Evolutionary conservation across 176 grass and related monocot species (phyloP).

Genomic region (Panicum miliaceum): DNA sequence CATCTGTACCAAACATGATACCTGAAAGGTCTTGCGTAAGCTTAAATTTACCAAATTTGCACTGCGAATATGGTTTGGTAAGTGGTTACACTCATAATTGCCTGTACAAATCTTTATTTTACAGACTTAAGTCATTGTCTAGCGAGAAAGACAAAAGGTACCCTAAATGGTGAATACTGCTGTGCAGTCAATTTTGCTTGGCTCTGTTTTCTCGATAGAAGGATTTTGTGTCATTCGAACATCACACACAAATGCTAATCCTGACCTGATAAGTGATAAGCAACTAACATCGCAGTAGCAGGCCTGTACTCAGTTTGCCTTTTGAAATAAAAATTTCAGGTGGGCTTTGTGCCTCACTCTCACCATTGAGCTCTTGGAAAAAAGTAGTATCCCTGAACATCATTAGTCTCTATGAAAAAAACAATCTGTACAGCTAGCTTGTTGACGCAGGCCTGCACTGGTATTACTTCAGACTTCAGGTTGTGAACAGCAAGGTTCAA

Average conservation of each 20-base stretch:
- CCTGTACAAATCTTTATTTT: not conserved
- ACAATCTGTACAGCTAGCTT: not conserved
- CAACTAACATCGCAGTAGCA: not conserved
- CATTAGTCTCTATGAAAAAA: not conserved
- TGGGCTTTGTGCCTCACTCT: not conserved
- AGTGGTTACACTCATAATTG: not conserved
- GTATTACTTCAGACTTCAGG: not conserved
- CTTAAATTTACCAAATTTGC: not conserved
- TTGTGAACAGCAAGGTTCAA: not conserved
- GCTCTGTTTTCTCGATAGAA: not conserved
- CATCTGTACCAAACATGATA: constrained; percentile 30
- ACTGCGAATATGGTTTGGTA: not conserved
- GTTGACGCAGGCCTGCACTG: not conserved
- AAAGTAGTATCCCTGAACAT: not conserved
- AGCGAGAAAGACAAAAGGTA: not conserved
- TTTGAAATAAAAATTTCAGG: constrained; percentile 13
- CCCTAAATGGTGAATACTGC: not conserved
- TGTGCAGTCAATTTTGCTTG: not conserved
- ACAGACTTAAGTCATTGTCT: not conserved
- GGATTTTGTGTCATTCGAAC: not conserved
- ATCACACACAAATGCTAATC: not conserved
- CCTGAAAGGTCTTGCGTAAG: constrained; percentile 14
- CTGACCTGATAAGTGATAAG: not conserved
- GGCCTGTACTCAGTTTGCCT: not conserved
- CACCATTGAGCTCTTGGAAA: not conserved